Conservation (phyloP, 148 eudicot species). For the Linanthus parryae region DNA sequence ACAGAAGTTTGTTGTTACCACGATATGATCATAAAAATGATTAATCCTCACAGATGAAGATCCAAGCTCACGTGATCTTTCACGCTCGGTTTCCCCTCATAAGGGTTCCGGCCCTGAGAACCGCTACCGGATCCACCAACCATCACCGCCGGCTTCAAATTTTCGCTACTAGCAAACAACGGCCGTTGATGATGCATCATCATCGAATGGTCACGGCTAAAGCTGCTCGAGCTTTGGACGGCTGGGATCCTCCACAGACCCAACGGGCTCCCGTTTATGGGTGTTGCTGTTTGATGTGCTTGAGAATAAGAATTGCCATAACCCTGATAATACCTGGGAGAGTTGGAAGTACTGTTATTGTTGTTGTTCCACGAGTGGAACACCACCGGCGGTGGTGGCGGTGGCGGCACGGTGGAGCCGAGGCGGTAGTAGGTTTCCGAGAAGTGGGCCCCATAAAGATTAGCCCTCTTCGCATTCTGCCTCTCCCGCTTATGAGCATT, state of each 20-base stretch:
- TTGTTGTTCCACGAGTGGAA: slow-evolving; percentile 11
- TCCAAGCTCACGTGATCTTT: slow-evolving; percentile 94
- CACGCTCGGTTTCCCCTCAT: slow-evolving; percentile 24
- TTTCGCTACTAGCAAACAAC: slow-evolving; percentile 8
- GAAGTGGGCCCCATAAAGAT: slow-evolving; percentile 28
- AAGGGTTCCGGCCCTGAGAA: slow-evolving; percentile 22
- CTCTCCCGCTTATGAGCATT: slow-evolving; percentile 96
- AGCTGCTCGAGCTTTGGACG: slow-evolving; percentile 16
- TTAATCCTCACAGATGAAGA: slow-evolving; percentile 66
- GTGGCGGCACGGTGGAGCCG: slow-evolving; percentile 13
- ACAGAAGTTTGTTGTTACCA: too few species aligned
- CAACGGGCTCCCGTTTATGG: slow-evolving; percentile 71
- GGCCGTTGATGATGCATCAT: slow-evolving; percentile 19
- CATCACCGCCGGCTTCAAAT: slow-evolving; percentile 13
- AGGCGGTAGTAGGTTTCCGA: slow-evolving; percentile 36
- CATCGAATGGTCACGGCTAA: slow-evolving; percentile 30
- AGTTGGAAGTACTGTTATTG: slow-evolving; percentile 8
- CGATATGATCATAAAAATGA: too few species aligned
- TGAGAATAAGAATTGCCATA: slow-evolving; percentile 18
- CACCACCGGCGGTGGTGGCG: background rate
- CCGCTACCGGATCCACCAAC: slow-evolving; percentile 12
- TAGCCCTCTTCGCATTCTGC: slow-evolving; percentile 77
- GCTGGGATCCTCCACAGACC: slow-evolving; percentile 59
- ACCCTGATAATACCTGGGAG: slow-evolving; percentile 12
- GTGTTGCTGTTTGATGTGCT: too few species aligned